Evolutionary conservation across 202 grass and related monocot genomes (phyloP).

Genomic region (Schoenoplectus tabernaemontani): DNA sequence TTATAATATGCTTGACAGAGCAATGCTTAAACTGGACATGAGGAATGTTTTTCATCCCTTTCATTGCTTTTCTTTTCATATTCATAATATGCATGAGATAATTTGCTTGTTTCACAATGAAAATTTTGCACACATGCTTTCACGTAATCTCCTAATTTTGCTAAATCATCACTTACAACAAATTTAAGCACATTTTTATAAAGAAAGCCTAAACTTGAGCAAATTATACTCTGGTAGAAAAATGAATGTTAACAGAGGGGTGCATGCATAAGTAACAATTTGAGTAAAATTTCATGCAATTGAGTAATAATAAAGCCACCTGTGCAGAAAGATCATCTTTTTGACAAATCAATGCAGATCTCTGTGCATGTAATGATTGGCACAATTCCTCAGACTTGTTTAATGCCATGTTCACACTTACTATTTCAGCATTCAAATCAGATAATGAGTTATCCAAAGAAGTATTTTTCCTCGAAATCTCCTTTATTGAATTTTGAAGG

Average conservation of each 20-base stretch:
- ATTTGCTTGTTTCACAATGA: neutral
- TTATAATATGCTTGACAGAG: neutral
- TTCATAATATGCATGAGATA: too few relatives aligned
- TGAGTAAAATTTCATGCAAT: too few relatives aligned
- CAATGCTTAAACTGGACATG: too few relatives aligned
- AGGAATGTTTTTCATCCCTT: too few relatives aligned
- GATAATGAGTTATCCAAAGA: conserved; percentile 67
- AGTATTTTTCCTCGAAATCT: conserved; percentile 53
- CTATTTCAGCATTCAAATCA: conserved; percentile 73
- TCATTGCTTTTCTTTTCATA: neutral
- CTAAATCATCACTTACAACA: neutral
- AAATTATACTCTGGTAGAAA: too few relatives aligned
- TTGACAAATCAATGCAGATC: conserved; percentile 16
- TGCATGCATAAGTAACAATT: neutral
- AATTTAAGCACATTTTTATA: neutral
- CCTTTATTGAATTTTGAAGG: conserved; percentile 21
- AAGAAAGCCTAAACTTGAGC: neutral
- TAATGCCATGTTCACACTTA: conserved; percentile 48
- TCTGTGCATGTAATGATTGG: conserved; percentile 16
- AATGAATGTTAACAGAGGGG: neutral
- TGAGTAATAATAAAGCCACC: neutral
- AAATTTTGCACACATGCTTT: neutral
- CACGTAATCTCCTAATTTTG: neutral
- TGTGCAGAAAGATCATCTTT: conserved; percentile 22
- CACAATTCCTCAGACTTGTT: conserved; percentile 15